Conservation (phyloP, 805 yeast species). For the Yarrowia divulgata region DNA sequence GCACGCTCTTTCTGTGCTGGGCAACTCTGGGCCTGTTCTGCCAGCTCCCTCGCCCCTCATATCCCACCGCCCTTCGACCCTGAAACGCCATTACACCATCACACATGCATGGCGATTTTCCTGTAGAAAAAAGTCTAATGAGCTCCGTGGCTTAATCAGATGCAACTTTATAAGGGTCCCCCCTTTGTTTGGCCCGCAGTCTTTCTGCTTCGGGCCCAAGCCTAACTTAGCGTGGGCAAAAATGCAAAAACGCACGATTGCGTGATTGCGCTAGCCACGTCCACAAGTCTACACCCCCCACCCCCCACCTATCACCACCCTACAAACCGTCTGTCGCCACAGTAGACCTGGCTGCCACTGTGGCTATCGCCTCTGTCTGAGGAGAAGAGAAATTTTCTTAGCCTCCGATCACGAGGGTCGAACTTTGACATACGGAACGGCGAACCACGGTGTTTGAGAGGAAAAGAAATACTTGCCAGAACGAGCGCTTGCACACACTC, state of each 20-base stretch:
- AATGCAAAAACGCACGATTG: conserved; percentile 2
- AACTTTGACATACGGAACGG: too few relatives aligned
- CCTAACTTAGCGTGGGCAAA: conserved; percentile 3
- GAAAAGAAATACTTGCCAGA: too few relatives aligned
- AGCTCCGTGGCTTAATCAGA: conserved; percentile 34
- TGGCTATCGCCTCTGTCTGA: conserved; percentile 8
- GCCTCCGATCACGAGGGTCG: conserved; percentile 5
- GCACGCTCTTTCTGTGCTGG: too few relatives aligned
- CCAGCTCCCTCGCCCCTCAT: background rate
- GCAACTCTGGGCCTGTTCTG: background rate
- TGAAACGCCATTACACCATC: conserved; percentile 36
- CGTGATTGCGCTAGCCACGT: conserved; percentile 26
- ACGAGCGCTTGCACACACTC: too few relatives aligned
- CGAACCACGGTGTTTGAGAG: too few relatives aligned
- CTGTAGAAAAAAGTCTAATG: background rate
- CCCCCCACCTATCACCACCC: background rate
- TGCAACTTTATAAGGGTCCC: background rate
- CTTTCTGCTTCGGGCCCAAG: conserved; percentile 21
- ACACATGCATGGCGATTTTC: conserved; percentile 30
- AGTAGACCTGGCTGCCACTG: background rate
- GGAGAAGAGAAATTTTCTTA: background rate
- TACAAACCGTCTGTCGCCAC: background rate
- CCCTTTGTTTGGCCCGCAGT: conserved; percentile 15
- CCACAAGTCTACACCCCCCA: background rate
- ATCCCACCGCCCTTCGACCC: background rate